Evolutionary conservation across 1,284 basidiomycete species (phyloP).

Genomic region (Leucoagaricus sp.): DNA sequence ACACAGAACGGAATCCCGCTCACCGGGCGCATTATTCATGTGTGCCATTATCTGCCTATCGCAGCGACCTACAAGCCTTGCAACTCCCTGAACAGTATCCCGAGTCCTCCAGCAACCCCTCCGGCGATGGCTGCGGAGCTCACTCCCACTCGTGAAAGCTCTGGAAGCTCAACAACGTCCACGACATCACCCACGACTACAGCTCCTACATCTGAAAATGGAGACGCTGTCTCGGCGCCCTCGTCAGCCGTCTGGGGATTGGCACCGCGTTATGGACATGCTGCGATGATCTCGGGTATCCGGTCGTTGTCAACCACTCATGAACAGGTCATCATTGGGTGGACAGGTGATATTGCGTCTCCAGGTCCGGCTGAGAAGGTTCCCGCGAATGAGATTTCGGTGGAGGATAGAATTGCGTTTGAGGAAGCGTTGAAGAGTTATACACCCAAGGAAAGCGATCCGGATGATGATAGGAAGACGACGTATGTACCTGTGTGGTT

Average conservation of each 20-base stretch:
- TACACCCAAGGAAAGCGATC: slow-evolving; percentile 53
- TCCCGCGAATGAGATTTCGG: slow-evolving; percentile 37
- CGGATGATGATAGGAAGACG: slow-evolving; percentile 47
- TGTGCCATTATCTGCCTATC: slow-evolving; percentile 83
- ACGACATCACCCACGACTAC: slow-evolving; percentile 5
- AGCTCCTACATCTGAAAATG: not conserved
- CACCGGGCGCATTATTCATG: slow-evolving; percentile 85
- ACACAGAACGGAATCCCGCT: slow-evolving; percentile 68
- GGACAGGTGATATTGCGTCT: slow-evolving; percentile 85
- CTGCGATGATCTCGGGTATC: slow-evolving; percentile 95
- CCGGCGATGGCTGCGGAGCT: slow-evolving; percentile 49
- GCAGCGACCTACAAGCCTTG: slow-evolving; percentile 40
- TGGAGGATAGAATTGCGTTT: slow-evolving; percentile 62
- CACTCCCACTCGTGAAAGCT: not conserved
- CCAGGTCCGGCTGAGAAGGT: slow-evolving; percentile 28
- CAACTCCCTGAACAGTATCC: slow-evolving; percentile 44
- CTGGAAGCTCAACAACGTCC: slow-evolving; percentile 16
- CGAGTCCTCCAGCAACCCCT: slow-evolving; percentile 72
- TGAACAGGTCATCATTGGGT: slow-evolving; percentile 91
- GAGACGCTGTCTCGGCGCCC: slow-evolving; percentile 9
- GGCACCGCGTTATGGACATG: slow-evolving; percentile 83
- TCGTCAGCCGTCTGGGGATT: slow-evolving; percentile 68
- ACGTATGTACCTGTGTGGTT: slow-evolving; percentile 92
- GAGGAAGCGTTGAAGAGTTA: slow-evolving; percentile 60
- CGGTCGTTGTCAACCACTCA: slow-evolving; percentile 81